These are phyloP conservation scores for Keithomyces neogunnii DNA, from an alignment of 2,329 filamentous ascomycete species.

Conservation along the genomic window DNA sequence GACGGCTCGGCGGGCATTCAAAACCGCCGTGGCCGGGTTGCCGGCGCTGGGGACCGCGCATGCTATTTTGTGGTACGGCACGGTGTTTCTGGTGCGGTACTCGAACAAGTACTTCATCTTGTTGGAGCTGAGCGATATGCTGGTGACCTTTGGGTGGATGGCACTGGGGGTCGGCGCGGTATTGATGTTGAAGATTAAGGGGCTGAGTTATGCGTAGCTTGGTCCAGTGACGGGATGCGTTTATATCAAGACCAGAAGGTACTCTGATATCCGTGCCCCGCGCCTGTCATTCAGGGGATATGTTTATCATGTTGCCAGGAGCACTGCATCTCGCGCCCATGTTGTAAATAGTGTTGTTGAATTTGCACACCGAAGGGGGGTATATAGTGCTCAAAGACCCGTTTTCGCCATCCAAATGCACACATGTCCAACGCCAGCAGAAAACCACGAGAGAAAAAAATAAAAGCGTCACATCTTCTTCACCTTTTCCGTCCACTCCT, in stretches of 20 bases:
- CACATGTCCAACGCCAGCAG: not conserved
- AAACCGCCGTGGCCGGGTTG: slow-evolving; percentile 1
- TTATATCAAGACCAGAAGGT: no score
- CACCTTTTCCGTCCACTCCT: slow-evolving; percentile 60
- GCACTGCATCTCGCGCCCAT: no score
- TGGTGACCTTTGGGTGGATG: slow-evolving; percentile 15
- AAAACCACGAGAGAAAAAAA: not conserved
- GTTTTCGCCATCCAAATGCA: not conserved
- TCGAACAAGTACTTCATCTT: slow-evolving; percentile 29
- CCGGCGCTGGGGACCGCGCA: slow-evolving; percentile 8
- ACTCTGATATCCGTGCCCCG: no score
- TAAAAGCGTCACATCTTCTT: slow-evolving; percentile 21
- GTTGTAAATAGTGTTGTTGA: no score
- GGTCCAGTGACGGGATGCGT: no score
- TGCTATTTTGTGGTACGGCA: slow-evolving; percentile 8
- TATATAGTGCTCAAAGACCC: not conserved
- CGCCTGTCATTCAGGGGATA: no score
- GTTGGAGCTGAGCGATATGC: slow-evolving; percentile 27
- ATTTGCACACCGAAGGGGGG: no score
- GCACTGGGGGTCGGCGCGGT: slow-evolving; percentile 15
- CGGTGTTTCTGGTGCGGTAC: slow-evolving; percentile 20
- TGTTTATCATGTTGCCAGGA: no score
- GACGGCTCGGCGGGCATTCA: not conserved
- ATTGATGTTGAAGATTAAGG: not conserved
- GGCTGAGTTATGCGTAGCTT: no score